Evolutionary conservation across 2,329 filamentous ascomycete species (phyloP).

Genomic region (Huntiella savannae): DNA sequence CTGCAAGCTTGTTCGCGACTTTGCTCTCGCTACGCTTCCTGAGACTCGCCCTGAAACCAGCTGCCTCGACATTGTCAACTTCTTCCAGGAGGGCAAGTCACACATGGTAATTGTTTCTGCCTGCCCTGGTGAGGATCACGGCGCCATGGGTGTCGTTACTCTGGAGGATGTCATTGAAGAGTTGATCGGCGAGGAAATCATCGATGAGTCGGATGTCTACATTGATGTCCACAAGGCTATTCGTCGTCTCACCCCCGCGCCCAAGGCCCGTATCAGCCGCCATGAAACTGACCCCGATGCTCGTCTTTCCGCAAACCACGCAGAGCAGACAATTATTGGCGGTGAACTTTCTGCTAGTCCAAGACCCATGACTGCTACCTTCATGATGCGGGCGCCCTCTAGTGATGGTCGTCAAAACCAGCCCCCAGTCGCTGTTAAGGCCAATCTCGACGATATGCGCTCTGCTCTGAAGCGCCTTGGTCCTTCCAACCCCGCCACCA

Average conservation of each 20-base stretch:
- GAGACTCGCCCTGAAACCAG: conserved; percentile 91
- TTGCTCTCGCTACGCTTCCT: conserved; percentile 79
- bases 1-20: conserved; percentile 66
- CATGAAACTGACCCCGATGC: conserved; percentile 14
- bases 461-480: conserved; percentile 46
- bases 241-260: conserved; percentile 67
- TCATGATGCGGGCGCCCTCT: conserved; percentile 38
- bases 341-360: conserved; percentile 5
- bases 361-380: conserved; percentile 31
- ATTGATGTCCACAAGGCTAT: conserved; percentile 98
- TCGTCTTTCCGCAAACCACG: background rate
- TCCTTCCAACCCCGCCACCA: conserved; percentile 46
- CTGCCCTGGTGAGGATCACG: conserved; percentile 70
- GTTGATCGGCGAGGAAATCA: conserved; percentile 97
- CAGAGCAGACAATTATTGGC: background rate
- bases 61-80: conserved; percentile 96
- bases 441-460: conserved; percentile 42
- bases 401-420: conserved; percentile 31
- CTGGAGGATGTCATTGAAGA: conserved; percentile 97
- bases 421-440: conserved; percentile 34
- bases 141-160: conserved; percentile 83
- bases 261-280: conserved; percentile 43
- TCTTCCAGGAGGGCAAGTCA: conserved; percentile 97
- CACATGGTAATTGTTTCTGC: conserved; percentile 97
- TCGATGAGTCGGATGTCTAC: conserved; percentile 96